Base-by-base conservation (phyloP, 768 basidiomycete genomes). In the Sporobolomyces phaffii region DNA sequence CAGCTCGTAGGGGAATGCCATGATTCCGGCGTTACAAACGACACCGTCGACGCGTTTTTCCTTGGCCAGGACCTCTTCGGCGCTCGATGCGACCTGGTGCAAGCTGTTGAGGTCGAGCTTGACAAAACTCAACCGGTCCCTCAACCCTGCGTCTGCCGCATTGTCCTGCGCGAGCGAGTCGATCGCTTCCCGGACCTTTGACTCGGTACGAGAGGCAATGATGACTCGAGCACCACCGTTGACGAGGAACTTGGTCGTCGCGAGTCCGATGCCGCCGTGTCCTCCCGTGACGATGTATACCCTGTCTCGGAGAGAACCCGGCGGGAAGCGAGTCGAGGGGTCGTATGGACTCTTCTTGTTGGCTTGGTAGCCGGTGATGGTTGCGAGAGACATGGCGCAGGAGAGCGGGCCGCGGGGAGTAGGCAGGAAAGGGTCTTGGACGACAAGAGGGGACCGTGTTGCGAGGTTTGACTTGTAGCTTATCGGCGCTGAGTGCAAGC, bases 231-330 rank as follows among this genome's bases (percentile, higher is more conserved):
- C 81, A 20, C 85, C 84, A 11, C 77, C 78, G 10, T 79, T 78
- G 0, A 81, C 83, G 24, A 87, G 81, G 67, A 81, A 80, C 57
- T 80, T 78, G 24, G 84, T 80, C 0, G 82, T 85, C 0, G 79
- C 79, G 68, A 80, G 82, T 0, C 85, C 26, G 56, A 33, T 57
- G 73, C 80, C 77, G 10, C 61, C 84, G 83, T 85, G 85, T 69
- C 81, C 83, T 20, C 84, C 85, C 0, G 84, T 85, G 24, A 86
- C 82, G 44, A 85, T 76, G 49, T 78, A 73, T n/a, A 85, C 82
- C 72, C 83, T 83, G 15, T 82, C 83, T 9, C 74, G 76, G 11
- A 83, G 75, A 6, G 59, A 60, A 0, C 47, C 49, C 69, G 82
- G 81, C 3, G 79, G 77, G 34, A 85, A 68, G 68, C 83, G 82